These are phyloP conservation scores for Leptographium radiaticola DNA, from an alignment of 2,329 filamentous ascomycete species.

Conservation along the genomic window DNA sequence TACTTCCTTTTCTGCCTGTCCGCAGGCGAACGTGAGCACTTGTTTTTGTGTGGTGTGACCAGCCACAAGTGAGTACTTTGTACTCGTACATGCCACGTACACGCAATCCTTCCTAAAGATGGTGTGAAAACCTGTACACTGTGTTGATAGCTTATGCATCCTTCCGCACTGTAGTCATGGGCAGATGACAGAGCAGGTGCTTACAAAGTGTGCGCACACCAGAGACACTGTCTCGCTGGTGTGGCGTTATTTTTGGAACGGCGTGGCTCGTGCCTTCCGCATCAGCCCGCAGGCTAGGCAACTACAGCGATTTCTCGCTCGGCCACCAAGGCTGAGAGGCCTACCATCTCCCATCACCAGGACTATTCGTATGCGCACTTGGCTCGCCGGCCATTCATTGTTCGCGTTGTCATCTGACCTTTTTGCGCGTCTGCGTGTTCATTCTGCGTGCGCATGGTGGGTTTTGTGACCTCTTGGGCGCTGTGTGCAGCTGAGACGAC, in stretches of 20 bases:
- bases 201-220: background rate
- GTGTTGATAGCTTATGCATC: too few species aligned
- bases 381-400: background rate
- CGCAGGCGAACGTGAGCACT: too few species aligned
- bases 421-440: too few species aligned
- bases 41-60: too few species aligned
- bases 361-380: background rate
- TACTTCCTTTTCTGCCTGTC: too few species aligned
- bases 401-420: background rate
- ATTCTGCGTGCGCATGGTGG: background rate
- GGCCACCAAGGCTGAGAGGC: background rate
- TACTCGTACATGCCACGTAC: background rate
- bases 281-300: constrained; percentile 12
- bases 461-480: background rate
- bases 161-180: background rate
- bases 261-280: constrained; percentile 7
- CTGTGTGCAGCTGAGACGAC: too few species aligned
- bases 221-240: background rate
- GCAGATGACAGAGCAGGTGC: background rate
- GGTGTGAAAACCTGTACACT: background rate
- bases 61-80: too few species aligned
- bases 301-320: constrained; percentile 9
- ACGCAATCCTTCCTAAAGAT: background rate
- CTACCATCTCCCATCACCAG: background rate
- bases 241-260: constrained; percentile 5